Percentiles rank a stretch among this genome's conserved stretches.
Evolutionary conservation across 257 asterid genomes (phyloP).

Genomic region (Verbascum thapsus): DNA sequence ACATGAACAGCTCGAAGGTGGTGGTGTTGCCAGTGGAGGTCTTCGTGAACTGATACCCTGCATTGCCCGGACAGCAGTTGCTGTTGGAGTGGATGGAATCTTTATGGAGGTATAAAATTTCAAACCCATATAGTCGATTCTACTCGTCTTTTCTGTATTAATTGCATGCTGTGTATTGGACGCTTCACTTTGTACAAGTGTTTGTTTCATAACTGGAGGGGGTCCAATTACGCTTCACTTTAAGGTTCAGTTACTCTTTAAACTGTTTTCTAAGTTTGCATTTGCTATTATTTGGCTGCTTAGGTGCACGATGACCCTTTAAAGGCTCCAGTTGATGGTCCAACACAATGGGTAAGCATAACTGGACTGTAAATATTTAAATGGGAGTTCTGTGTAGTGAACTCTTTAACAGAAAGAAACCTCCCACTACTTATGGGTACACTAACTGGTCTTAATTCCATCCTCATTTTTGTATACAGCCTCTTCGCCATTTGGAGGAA

Average conservation of each 20-base stretch:
- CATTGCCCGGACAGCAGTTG: constrained; percentile 95
- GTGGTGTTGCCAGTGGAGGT: constrained; percentile 99
- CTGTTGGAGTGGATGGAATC: constrained; percentile 94
- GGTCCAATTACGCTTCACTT: too few relatives aligned
- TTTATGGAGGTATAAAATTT: constrained; percentile 79
- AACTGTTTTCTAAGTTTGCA: constrained; percentile 15
- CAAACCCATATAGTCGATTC: too few relatives aligned
- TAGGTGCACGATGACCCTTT: constrained; percentile 92
- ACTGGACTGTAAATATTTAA: neutral
- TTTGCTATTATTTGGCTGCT: constrained; percentile 23
- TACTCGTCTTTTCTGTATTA: neutral
- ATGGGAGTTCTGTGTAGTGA: neutral
- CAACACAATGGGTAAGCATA: constrained; percentile 91
- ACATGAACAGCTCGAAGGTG: constrained; percentile 74
- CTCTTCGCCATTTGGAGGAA: constrained; percentile 91
- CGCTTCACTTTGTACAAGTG: neutral
- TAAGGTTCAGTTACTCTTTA: neutral
- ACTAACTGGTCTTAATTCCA: constrained; percentile 9
- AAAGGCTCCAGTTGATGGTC: constrained; percentile 98
- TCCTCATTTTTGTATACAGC: constrained; percentile 47
- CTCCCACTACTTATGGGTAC: neutral
- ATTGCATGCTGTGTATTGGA: neutral
- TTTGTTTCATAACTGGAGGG: neutral
- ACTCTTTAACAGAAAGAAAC: constrained; percentile 9
- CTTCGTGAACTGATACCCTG: constrained; percentile 95